Percentiles rank a stretch among this genome's conserved stretches.
phyloP scores from a whole-genome alignment of 2,329 filamentous ascomycete genomes.

The Fusarium goolgardi region DNA sequence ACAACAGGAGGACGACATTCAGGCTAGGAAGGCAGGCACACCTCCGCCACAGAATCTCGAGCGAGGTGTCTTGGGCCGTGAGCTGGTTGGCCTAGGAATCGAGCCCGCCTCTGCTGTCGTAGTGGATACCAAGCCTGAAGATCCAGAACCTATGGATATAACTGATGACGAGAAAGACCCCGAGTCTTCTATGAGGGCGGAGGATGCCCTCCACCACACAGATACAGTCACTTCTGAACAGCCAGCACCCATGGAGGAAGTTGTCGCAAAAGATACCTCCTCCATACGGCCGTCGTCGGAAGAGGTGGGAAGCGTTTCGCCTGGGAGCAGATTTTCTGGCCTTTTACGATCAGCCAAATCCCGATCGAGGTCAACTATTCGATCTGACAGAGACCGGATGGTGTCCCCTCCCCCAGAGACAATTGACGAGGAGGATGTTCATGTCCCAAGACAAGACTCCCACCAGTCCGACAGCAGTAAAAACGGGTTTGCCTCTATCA shows the following conservation, averaged over 20 bases:
- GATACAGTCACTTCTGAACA: slow-evolving; percentile 45
- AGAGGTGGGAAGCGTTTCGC: slow-evolving; percentile 41
- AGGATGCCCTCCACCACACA: slow-evolving; percentile 49
- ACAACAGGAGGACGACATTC: slow-evolving; percentile 68
- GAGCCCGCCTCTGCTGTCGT: slow-evolving; percentile 66
- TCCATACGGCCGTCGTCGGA: slow-evolving; percentile 38
- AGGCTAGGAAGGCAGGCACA: slow-evolving; percentile 63
- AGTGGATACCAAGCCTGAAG: slow-evolving; percentile 63
- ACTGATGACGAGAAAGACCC: slow-evolving; percentile 34
- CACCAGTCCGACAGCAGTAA: slow-evolving; percentile 66
- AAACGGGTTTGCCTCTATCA: slow-evolving; percentile 66
- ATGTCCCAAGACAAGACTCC: slow-evolving; percentile 64
- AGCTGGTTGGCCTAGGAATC: slow-evolving; percentile 66
- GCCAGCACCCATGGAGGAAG: slow-evolving; percentile 41
- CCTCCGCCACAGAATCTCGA: slow-evolving; percentile 68
- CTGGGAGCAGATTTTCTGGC: slow-evolving; percentile 49
- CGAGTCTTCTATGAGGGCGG: slow-evolving; percentile 39
- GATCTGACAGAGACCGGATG: slow-evolving; percentile 55
- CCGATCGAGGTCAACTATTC: slow-evolving; percentile 62
- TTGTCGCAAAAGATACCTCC: slow-evolving; percentile 40
- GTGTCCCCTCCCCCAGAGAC: slow-evolving; percentile 53
- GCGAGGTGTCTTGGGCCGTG: slow-evolving; percentile 69
- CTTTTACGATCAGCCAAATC: slow-evolving; percentile 61
- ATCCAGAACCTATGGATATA: slow-evolving; percentile 44
- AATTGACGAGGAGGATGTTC: slow-evolving; percentile 61